Evolutionary conservation across 257 asterid species (phyloP), one percentile per base, ranked within the genome.

Genomic region (Nicotiana tomentosiformis): DNA sequence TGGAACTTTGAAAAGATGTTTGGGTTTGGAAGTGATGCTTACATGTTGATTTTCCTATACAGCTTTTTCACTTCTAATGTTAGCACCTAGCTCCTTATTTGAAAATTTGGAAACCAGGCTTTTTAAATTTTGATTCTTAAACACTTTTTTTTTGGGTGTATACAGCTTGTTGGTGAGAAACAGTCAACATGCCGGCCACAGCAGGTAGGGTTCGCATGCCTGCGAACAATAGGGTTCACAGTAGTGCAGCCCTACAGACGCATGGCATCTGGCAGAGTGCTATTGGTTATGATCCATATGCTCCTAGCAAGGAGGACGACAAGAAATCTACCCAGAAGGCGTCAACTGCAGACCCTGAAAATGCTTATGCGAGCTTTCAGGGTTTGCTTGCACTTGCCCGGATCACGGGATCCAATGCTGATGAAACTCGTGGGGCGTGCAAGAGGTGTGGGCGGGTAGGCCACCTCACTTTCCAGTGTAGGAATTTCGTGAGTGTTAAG

Each of bases 201-300:
- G 98, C 98, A 82, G 98, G 99, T 72, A 96, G 98, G 88, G 99
- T 94, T 89, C 99, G 99, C 88, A 96, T 94, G 99, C 98, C 99
- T 16, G 99, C 99, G 89, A 96, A 96, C 97, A 96, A 96, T 88
- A 92, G 99, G 86, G 99, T 96, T 82, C 99, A 96, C 92, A 96
- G 99, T 85, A 96, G 98, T 84, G 98, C 97, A 11, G 98, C 98
- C 86, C 85, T 96, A 17, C 99, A 96, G 90, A 94, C 99, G 79
- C 99, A 96, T 56, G 99, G 98, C 46, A 96, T 96, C 87, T 96
- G 99, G 99, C 99, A 96, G 88, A 96, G 99, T 80, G 98, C 99
- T 2, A 94, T 94, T 32, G 98, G 99, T 1, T 96, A 96, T 88
- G 98, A 96, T 83, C 99, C 98, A 1, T 96, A 94, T 56, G 99